A percentile compares a stretch with the other conserved stretches of the same genome.
Conservation (phyloP, 2,329 filamentous ascomycete genomes). For the Pleurostoma richardsiae region DNA sequence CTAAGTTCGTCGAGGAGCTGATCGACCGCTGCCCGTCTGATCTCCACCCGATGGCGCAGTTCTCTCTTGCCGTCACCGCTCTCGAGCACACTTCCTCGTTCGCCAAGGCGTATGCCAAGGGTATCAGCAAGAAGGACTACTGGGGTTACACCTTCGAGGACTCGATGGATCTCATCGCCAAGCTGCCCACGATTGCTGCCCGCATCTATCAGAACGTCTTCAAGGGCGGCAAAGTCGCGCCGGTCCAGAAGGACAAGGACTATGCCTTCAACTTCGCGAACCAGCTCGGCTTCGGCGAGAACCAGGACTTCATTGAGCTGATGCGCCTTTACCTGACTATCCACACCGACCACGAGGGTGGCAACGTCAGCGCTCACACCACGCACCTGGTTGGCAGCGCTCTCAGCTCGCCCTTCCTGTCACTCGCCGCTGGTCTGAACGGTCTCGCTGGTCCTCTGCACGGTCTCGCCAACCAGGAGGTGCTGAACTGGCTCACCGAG, state of each 20-base stretch:
- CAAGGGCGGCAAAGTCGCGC: slow-evolving; percentile 98
- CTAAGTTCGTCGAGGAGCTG: slow-evolving; percentile 98
- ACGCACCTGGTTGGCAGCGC: slow-evolving; percentile 96
- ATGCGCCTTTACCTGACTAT: slow-evolving; percentile 99
- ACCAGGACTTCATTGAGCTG: slow-evolving; percentile 95
- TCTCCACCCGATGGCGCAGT: slow-evolving; percentile 99
- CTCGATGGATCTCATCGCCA: slow-evolving; percentile 99
- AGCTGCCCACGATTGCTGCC: slow-evolving; percentile 95
- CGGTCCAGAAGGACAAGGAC: slow-evolving; percentile 98
- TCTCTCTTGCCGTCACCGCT: slow-evolving; percentile 94
- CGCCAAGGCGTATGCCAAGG: slow-evolving; percentile 97
- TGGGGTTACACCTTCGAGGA: slow-evolving; percentile 99
- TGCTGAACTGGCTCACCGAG: slow-evolving; percentile 97
- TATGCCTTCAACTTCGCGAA: slow-evolving; percentile 99
- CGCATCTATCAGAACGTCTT: slow-evolving; percentile 99
- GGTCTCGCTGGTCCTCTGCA: slow-evolving; percentile 97
- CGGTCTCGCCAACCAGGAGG: slow-evolving; percentile 99
- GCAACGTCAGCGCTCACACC: slow-evolving; percentile 97
- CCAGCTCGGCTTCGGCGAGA: slow-evolving; percentile 94
- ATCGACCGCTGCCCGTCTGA: slow-evolving; percentile 99
- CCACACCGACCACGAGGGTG: slow-evolving; percentile 99
- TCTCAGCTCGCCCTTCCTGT: slow-evolving; percentile 96
- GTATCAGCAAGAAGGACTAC: slow-evolving; percentile 99
- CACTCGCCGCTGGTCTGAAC: slow-evolving; percentile 92
- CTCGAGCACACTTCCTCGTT: slow-evolving; percentile 98